Percentiles rank a stretch among this genome's conserved stretches.
Conservation (phyloP, 495 filamentous ascomycete genomes). For the Rhypophila decipiens region DNA sequence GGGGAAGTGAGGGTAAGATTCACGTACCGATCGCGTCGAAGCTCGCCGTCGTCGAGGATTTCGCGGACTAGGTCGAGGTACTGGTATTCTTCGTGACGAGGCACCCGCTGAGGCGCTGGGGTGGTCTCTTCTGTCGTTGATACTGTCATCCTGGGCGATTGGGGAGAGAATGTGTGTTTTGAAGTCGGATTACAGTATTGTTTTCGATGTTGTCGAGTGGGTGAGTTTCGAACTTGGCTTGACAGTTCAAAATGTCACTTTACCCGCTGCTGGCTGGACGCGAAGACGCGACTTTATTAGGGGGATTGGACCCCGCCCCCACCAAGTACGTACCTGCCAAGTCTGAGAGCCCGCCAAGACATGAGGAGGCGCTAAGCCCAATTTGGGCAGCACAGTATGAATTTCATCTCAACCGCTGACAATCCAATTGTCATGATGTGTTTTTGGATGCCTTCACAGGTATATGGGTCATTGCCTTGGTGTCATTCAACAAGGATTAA, state of each 20-base stretch:
- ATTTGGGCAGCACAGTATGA: no score
- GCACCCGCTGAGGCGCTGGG: background rate
- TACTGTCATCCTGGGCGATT: constrained; percentile 4
- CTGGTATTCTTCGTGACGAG: constrained; percentile 22
- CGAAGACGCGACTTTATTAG: constrained; percentile 7
- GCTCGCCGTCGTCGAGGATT: constrained; percentile 23
- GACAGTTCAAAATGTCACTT: background rate
- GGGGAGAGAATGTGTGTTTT: background rate
- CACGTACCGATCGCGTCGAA: constrained; percentile 21
- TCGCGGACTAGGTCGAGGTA: constrained; percentile 27
- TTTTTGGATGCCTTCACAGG: no score
- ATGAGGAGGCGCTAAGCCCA: no score
- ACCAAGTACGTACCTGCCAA: no score
- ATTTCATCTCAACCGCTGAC: no score
- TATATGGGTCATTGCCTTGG: no score
- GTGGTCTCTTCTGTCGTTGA: background rate
- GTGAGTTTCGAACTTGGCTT: no score
- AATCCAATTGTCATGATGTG: no score
- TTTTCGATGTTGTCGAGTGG: no score
- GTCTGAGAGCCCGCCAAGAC: no score
- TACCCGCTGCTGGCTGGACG: background rate
- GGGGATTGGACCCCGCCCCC: background rate
- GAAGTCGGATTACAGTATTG: background rate
- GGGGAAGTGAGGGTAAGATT: background rate
- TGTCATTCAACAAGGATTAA: no score